Base-by-base conservation (phyloP, 208 protist genomes). In the Zelonia costaricensis region DNA sequence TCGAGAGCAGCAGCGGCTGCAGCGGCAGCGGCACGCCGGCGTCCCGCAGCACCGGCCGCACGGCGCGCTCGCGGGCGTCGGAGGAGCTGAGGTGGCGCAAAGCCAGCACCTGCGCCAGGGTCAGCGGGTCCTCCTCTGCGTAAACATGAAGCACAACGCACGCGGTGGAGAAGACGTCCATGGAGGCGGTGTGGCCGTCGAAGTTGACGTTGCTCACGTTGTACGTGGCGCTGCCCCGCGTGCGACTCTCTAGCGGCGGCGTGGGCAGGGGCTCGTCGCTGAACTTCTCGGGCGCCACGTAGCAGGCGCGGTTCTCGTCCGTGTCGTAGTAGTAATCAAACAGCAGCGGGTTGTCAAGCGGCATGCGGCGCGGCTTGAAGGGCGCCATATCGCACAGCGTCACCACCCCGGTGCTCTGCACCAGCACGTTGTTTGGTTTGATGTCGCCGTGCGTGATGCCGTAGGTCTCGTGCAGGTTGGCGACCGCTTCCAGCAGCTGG, bases 251-350 rank as follows among this genome's bases (percentile, higher is more conserved):
- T 0, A 63, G 47, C 15, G 69, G 61, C 13, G 69, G 61, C 2
- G 20, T 59, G 13, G 69, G 61, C 9, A 68, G 51, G 3, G 66
- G 52, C 51, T 73, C 58, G 23, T 88, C 76, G 38, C 69, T 61
- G 66, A 96, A 95, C 47, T 95, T 91, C 64, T 97, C 93, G 10
- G 91, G 91, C 9, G 87, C 87, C 20, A 92, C 48, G 48, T 71
- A 93, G 74, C 93, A 97, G 15, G 78, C 68, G 39, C 80, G 79
- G 10, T 71, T 83, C 59, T 94, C 89, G 25, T 88, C 86, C 0
- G 83, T 92, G 57, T 97, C 86, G 62, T 97, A 97, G 73, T 86
- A 97, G 61, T 93, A 95, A 33, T 85, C 71, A 57, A 93, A 96
- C 20, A 91, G 47, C 3, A 83, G 76, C 0, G 86, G 86, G 55